Percentiles rank a stretch among this genome's conserved stretches.
phyloP scores from a whole-genome alignment of 2,329 filamentous ascomycete species.

The Colletotrichum nymphaeae region DNA sequence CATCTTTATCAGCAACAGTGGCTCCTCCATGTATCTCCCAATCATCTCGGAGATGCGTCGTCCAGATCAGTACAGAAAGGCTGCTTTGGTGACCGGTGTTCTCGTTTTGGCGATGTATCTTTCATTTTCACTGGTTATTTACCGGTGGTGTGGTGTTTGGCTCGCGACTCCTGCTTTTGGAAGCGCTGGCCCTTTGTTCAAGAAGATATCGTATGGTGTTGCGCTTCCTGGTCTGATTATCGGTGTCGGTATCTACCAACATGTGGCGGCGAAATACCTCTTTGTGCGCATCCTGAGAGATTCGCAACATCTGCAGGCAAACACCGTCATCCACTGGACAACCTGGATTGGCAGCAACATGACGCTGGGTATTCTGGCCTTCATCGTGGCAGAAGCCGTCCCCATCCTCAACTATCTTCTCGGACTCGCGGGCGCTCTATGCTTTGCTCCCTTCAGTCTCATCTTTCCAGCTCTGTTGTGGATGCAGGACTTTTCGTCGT shows the following conservation, averaged over 20 bases:
- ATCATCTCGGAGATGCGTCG: slow-evolving; percentile 64
- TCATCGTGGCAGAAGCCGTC: slow-evolving; percentile 56
- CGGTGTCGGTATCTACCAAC: slow-evolving; percentile 59
- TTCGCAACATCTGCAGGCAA: slow-evolving; percentile 57
- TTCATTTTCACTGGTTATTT: slow-evolving; percentile 60
- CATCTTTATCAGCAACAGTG: slow-evolving; percentile 60
- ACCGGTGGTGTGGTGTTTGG: slow-evolving; percentile 58
- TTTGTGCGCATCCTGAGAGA: slow-evolving; percentile 60
- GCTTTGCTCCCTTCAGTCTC: slow-evolving; percentile 44
- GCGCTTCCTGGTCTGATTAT: slow-evolving; percentile 62
- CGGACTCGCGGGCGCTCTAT: slow-evolving; percentile 53
- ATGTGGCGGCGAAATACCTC: slow-evolving; percentile 62
- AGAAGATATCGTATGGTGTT: slow-evolving; percentile 62
- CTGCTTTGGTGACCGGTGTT: slow-evolving; percentile 59
- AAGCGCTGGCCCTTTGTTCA: slow-evolving; percentile 55
- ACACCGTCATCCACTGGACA: slow-evolving; percentile 58
- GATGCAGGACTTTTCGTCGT: slow-evolving; percentile 40
- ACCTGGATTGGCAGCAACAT: slow-evolving; percentile 59
- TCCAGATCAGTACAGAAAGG: slow-evolving; percentile 61
- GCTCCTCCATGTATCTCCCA: slow-evolving; percentile 65
- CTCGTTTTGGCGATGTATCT: slow-evolving; percentile 62
- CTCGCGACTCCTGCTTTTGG: slow-evolving; percentile 60
- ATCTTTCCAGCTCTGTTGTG: slow-evolving; percentile 43
- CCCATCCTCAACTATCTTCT: slow-evolving; percentile 65
- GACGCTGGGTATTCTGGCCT: slow-evolving; percentile 55